These are phyloP conservation scores for Phytopythium cucurbitacearum DNA, from an alignment of 352 stramenopile species.

Conservation along the genomic window DNA sequence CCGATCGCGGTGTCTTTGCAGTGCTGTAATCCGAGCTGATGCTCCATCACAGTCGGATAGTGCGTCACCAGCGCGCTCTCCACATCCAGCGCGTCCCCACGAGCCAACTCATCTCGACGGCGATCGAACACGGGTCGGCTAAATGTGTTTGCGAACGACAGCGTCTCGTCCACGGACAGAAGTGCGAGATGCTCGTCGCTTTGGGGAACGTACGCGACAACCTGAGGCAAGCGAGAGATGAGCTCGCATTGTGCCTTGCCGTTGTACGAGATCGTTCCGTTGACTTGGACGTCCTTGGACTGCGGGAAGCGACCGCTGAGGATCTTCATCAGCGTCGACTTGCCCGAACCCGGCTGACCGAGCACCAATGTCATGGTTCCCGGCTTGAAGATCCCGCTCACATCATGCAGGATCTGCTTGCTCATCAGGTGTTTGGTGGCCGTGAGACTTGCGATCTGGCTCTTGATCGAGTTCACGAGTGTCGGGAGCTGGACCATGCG, in stretches of 20 bases:
- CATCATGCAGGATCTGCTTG: conserved; percentile 13
- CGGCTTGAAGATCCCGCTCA: conserved; percentile 18
- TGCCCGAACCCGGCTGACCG: conserved; percentile 9
- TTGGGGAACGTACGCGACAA: conserved; percentile 27
- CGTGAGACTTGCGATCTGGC: too few relatives aligned
- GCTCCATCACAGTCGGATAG: conserved; percentile 27
- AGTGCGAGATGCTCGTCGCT: conserved; percentile 62
- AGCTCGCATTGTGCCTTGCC: conserved; percentile 11
- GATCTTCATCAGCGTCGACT: conserved; percentile 24
- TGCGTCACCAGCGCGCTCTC: conserved; percentile 14
- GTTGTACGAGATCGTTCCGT: conserved; percentile 14
- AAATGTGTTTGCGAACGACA: conserved; percentile 33
- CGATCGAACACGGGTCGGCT: conserved; percentile 11
- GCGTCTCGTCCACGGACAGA: conserved; percentile 35
- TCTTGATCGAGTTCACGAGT: conserved; percentile 10
- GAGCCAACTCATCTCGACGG: conserved; percentile 26
- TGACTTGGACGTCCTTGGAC: conserved; percentile 14
- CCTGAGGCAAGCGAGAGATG: conserved; percentile 12
- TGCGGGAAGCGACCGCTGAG: conserved; percentile 17
- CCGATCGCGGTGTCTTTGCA: conserved; percentile 15
- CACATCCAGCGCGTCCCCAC: conserved; percentile 14
- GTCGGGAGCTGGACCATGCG: conserved; percentile 16
- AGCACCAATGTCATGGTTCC: conserved; percentile 11
- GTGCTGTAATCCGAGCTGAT: conserved; percentile 23
- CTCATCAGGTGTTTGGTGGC: not conserved